A percentile compares a stretch with the other conserved stretches of the same genome.
Evolutionary conservation across 352 stramenopile genomes (phyloP).

Genomic region (Globisporangium solare): DNA sequence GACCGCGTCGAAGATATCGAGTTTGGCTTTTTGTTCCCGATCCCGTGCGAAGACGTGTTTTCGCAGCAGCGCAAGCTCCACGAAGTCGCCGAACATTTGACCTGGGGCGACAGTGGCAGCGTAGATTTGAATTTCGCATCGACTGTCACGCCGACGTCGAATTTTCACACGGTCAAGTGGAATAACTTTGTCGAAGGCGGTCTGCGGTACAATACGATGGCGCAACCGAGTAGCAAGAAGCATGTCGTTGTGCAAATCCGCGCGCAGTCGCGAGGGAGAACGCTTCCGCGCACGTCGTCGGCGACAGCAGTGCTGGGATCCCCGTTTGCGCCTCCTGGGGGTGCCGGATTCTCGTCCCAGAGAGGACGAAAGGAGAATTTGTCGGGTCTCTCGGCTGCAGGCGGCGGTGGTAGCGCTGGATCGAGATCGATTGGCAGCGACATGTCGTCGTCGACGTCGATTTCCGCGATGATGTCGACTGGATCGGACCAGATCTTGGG

Average conservation of each 20-base stretch:
- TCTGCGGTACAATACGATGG: constrained; percentile 58
- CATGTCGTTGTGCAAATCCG: constrained; percentile 60
- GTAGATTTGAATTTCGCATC: constrained; percentile 28
- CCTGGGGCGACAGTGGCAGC: constrained; percentile 33
- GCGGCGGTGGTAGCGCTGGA: neutral
- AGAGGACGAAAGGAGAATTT: neutral
- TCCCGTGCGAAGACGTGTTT: constrained; percentile 81
- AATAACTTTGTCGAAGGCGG: constrained; percentile 67
- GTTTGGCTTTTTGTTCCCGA: constrained; percentile 69
- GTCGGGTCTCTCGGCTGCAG: neutral
- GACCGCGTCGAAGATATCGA: constrained; percentile 64
- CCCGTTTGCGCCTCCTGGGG: neutral
- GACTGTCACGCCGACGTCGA: constrained; percentile 53
- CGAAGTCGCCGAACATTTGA: constrained; percentile 69
- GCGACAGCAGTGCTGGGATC: constrained; percentile 13
- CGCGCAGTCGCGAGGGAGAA: constrained; percentile 23
- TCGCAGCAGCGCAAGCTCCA: constrained; percentile 74
- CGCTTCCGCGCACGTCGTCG: constrained; percentile 19
- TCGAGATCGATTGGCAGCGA: neutral
- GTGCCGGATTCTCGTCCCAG: neutral
- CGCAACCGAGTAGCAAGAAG: constrained; percentile 40
- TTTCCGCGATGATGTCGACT: constrained; percentile 4
- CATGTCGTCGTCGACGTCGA: neutral
- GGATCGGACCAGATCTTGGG: constrained; percentile 46
- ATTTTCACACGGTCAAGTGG: constrained; percentile 70